These are phyloP conservation scores for Coniosporium tulheliwenetii DNA, from an alignment of 2,329 filamentous ascomycete species.

Conservation along the genomic window DNA sequence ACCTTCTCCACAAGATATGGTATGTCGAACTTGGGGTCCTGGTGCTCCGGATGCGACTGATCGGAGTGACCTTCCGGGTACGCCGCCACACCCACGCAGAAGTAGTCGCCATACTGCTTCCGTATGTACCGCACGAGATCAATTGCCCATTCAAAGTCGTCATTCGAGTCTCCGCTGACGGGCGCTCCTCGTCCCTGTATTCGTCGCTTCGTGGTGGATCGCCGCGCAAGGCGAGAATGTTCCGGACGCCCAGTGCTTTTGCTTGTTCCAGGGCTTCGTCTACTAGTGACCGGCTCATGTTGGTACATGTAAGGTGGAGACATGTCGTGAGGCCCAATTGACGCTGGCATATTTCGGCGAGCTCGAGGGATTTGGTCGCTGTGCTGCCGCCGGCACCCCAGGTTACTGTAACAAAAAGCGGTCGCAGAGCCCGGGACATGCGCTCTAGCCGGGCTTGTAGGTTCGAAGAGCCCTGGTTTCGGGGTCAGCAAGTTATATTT, in stretches of 20 bases:
- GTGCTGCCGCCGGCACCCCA: constrained; percentile 96
- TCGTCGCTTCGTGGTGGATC: constrained; percentile 84
- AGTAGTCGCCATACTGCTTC: constrained; percentile 77
- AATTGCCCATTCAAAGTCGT: constrained; percentile 75
- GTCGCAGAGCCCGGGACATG: constrained; percentile 82
- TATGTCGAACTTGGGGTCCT: constrained; percentile 51
- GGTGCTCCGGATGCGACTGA: constrained; percentile 72
- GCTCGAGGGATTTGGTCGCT: constrained; percentile 74
- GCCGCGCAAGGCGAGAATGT: constrained; percentile 81
- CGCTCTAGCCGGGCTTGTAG: constrained; percentile 83
- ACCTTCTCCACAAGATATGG: constrained; percentile 85
- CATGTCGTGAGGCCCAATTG: constrained; percentile 88
- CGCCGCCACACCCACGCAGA: constrained; percentile 85
- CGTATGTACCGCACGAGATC: constrained; percentile 86
- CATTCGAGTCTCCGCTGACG: constrained; percentile 42
- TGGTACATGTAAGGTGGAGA: constrained; percentile 91
- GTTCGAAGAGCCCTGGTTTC: constrained; percentile 63
- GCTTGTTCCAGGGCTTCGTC: constrained; percentile 85
- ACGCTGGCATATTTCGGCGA: constrained; percentile 88
- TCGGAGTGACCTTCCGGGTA: constrained; percentile 95
- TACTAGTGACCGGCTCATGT: constrained; percentile 77
- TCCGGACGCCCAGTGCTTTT: constrained; percentile 78
- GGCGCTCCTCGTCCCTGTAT: constrained; percentile 51
- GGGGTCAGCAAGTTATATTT: not conserved
- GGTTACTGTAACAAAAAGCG: constrained; percentile 91